Conservation (phyloP, 1,284 basidiomycete genomes). For the Rhodotorula sp. region DNA sequence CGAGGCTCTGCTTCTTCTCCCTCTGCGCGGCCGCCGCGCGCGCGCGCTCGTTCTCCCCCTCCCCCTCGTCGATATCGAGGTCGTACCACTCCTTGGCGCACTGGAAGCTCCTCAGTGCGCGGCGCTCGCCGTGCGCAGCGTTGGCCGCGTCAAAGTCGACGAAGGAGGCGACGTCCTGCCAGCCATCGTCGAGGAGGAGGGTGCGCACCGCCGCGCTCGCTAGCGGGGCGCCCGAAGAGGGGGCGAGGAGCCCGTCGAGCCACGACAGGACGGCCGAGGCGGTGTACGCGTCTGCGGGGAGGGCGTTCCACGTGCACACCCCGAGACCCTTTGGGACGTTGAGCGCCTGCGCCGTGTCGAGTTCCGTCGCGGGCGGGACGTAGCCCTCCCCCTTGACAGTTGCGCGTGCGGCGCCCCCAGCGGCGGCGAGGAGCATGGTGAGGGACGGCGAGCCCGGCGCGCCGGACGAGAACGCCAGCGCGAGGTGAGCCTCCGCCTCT, state of each 20-base stretch:
- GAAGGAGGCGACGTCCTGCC: conserved; percentile 37
- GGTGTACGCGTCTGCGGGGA: conserved; percentile 34
- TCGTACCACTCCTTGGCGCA: conserved; percentile 23
- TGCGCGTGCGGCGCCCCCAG: conserved; percentile 8
- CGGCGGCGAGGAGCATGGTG: conserved; percentile 16
- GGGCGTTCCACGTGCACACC: conserved; percentile 44
- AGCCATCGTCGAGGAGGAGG: conserved; percentile 46
- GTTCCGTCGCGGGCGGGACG: not conserved
- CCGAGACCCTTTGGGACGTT: not conserved
- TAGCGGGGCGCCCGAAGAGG: not conserved
- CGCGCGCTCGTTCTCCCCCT: not conserved
- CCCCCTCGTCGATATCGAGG: not conserved
- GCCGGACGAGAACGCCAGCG: conserved; percentile 18
- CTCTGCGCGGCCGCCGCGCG: not conserved
- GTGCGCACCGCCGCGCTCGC: conserved; percentile 24
- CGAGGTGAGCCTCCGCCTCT: conserved; percentile 15
- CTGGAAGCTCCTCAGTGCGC: conserved; percentile 22
- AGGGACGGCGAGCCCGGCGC: conserved; percentile 17
- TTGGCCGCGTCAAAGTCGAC: conserved; percentile 5
- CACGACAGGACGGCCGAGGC: conserved; percentile 27
- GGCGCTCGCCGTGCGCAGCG: not conserved
- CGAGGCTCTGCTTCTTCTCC: not conserved
- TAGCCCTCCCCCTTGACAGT: not conserved
- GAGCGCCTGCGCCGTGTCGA: not conserved
- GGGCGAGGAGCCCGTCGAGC: conserved; percentile 13